phyloP scores from a whole-genome alignment of 2,329 filamentous ascomycete species.

The Metarhizium sp. region DNA sequence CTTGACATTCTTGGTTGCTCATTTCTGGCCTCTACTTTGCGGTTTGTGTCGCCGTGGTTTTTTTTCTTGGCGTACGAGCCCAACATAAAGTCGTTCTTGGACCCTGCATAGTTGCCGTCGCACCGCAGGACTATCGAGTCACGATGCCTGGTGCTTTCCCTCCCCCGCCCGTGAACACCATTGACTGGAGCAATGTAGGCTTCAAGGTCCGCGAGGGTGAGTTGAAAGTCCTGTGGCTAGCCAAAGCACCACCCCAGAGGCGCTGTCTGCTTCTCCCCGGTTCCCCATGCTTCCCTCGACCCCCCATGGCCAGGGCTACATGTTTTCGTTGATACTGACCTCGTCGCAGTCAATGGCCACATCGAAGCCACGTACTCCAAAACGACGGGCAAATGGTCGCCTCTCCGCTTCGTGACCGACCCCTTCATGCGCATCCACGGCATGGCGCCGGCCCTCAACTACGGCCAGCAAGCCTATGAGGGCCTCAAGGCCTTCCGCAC shows the following conservation, averaged over 20 bases:
- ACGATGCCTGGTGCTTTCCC: slow-evolving; percentile 51
- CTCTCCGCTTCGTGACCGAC: slow-evolving; percentile 69
- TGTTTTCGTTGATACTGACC: background rate
- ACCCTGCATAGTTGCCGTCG: background rate
- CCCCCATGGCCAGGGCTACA: no score
- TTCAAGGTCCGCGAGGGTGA: slow-evolving; percentile 85
- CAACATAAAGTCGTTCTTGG: background rate
- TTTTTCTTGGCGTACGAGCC: no score
- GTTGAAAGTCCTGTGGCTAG: slow-evolving; percentile 7
- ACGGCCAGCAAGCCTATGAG: slow-evolving; percentile 95
- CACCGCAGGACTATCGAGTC: background rate
- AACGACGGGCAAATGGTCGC: slow-evolving; percentile 65
- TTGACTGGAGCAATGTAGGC: slow-evolving; percentile 90
- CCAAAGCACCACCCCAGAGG: no score
- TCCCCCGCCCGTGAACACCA: slow-evolving; percentile 67
- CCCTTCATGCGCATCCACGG: slow-evolving; percentile 86
- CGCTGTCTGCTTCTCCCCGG: no score
- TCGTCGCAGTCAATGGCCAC: slow-evolving; percentile 77
- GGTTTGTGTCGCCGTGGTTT: no score
- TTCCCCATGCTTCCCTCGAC: no score
- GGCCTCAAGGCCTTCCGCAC: slow-evolving; percentile 94
- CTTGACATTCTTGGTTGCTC: background rate
- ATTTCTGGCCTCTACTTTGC: no score
- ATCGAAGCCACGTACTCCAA: slow-evolving; percentile 78
- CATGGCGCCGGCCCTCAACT: slow-evolving; percentile 92